Evolutionary conservation across 192 early-diverging fungal species (phyloP).

Genomic region (Borealophlyctis nickersoniae): DNA sequence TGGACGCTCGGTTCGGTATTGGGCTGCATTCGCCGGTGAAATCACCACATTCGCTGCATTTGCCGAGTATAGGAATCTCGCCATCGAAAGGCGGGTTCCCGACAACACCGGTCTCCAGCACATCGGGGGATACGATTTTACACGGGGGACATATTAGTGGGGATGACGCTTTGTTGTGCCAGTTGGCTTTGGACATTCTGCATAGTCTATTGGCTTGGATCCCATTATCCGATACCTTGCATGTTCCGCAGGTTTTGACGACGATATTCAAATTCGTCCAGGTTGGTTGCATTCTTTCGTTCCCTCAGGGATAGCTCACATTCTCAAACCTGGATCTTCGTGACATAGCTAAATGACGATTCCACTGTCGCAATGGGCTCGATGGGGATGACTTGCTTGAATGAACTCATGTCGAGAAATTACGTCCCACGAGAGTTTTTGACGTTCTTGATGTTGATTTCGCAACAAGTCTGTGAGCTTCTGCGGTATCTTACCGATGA

Average conservation of each 20-base stretch:
- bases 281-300: neutral
- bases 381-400: conserved; percentile 8
- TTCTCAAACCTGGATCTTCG: neutral
- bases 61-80: conserved; percentile 6
- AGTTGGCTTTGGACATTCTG: conserved; percentile 1
- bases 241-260: neutral
- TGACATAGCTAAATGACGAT: conserved; percentile 1
- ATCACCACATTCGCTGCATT: neutral
- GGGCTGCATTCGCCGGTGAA: conserved; percentile 15
- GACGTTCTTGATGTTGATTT: conserved; percentile 1
- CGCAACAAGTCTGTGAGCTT: conserved; percentile 8
- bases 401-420: conserved; percentile 11
- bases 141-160: neutral
- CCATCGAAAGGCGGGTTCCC: conserved; percentile 7
- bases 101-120: neutral
- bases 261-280: conserved; percentile 10
- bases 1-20: neutral
- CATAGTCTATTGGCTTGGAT: conserved; percentile 4
- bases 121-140: neutral
- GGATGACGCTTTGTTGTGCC: neutral
- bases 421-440: conserved; percentile 1
- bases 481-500: conserved; percentile 2
- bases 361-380: conserved; percentile 1
- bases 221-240: neutral
- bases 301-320: too few species aligned